Evolutionary conservation across 106 monocot species (phyloP).

Genomic region (Dendrobium huoshanense): DNA sequence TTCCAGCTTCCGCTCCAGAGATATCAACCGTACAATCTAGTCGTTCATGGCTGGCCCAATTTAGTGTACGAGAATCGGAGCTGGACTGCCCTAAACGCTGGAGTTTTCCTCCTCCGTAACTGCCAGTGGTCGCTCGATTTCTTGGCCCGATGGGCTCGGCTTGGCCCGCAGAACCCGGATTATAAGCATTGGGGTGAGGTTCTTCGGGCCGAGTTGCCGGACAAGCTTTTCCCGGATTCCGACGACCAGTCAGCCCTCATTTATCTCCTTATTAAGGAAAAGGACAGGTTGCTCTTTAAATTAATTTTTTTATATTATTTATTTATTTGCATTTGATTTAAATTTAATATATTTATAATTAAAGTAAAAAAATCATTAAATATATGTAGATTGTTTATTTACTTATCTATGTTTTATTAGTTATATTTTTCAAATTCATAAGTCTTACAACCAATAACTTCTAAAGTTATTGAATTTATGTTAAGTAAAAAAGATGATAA

Average conservation of each 20-base stretch:
- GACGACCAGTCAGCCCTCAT: conserved; percentile 84
- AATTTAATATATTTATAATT: too few relatives aligned
- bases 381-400: too few relatives aligned
- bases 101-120: conserved; percentile 86
- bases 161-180: conserved; percentile 64
- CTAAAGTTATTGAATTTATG: too few relatives aligned
- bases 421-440: too few relatives aligned
- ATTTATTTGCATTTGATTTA: too few relatives aligned
- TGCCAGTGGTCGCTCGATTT: conserved; percentile 95
- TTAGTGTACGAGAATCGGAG: conserved; percentile 44
- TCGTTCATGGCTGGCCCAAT: conserved; percentile 70
- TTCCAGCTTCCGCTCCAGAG: conserved; percentile 54
- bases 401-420: too few relatives aligned
- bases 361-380: too few relatives aligned
- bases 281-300: not conserved
- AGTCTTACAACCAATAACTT: too few relatives aligned
- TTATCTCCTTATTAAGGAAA: conserved; percentile 50
- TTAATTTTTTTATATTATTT: too few relatives aligned
- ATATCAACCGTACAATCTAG: conserved; percentile 48
- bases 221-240: conserved; percentile 58
- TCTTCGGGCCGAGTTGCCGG: conserved; percentile 32
- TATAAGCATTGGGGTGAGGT: conserved; percentile 58
- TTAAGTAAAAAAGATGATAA: too few relatives aligned
- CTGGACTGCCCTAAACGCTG: conserved; percentile 86
- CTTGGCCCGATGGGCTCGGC: conserved; percentile 57